phyloP scores from a whole-genome alignment of 768 basidiomycete species.

The Leucosporidium yakuticum region DNA sequence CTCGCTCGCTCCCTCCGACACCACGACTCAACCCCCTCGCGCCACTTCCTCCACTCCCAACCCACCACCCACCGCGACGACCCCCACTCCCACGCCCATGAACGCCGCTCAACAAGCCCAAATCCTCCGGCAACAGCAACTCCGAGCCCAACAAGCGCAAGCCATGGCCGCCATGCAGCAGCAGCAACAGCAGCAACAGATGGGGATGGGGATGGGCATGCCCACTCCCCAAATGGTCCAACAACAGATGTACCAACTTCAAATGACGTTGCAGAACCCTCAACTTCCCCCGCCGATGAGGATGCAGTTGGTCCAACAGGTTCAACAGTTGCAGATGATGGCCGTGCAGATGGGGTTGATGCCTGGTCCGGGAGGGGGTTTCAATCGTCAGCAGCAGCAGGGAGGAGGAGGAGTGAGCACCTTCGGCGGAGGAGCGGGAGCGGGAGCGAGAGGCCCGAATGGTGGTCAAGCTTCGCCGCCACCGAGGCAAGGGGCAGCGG shows the following conservation, averaged over 20 bases:
- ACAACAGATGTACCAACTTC: constrained; percentile 72
- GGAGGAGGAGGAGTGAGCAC: neutral
- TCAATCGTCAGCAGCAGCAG: constrained; percentile 44
- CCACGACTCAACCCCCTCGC: neutral
- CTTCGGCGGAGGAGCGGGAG: neutral
- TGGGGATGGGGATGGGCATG: constrained; percentile 42
- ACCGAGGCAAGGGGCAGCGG: neutral
- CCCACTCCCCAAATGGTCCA: constrained; percentile 65
- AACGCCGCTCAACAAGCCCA: constrained; percentile 25
- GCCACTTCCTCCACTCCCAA: neutral
- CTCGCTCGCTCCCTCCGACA: neutral
- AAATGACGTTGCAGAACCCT: constrained; percentile 34
- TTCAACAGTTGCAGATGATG: constrained; percentile 60
- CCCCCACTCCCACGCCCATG: neutral
- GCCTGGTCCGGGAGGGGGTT: constrained; percentile 41
- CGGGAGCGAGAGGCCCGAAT: neutral
- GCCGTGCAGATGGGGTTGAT: constrained; percentile 45
- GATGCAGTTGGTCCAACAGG: constrained; percentile 48
- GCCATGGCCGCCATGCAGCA: too few relatives aligned
- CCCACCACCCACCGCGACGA: neutral
- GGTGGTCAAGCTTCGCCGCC: neutral
- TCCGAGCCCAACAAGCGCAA: constrained; percentile 52
- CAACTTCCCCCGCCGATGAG: constrained; percentile 29
- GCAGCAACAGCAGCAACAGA: constrained; percentile 53
- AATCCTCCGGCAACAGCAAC: constrained; percentile 42